A percentile compares a stretch with the other conserved stretches of the same genome.
These are phyloP conservation scores for Lentinula boryana DNA, from an alignment of 768 basidiomycete species.

Conservation along the genomic window DNA sequence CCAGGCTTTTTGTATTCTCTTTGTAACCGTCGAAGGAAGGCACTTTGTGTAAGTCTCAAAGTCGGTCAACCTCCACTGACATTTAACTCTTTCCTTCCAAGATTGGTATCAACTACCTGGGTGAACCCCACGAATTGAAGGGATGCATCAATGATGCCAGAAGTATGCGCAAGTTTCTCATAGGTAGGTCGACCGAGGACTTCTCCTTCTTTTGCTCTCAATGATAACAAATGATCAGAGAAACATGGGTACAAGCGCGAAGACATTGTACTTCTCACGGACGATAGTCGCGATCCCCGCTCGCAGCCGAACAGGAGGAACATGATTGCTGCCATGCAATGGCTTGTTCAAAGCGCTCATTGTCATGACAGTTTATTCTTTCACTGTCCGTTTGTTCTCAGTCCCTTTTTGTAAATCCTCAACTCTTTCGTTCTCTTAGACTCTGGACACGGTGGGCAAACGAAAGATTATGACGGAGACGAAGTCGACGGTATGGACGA, in stretches of 20 bases:
- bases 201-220: not conserved
- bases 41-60: constrained; percentile 10
- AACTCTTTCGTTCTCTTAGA: constrained; percentile 31
- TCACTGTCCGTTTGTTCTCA: constrained; percentile 43
- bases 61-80: not conserved
- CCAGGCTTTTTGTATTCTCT: constrained; percentile 15
- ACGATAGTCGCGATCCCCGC: constrained; percentile 41
- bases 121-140: constrained; percentile 53
- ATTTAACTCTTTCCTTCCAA: constrained; percentile 15
- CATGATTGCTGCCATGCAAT: constrained; percentile 43
- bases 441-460: constrained; percentile 96
- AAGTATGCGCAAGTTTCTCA: constrained; percentile 64
- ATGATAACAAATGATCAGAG: constrained; percentile 20
- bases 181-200: constrained; percentile 29
- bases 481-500: constrained; percentile 80
- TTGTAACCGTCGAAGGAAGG: constrained; percentile 17
- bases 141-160: constrained; percentile 83
- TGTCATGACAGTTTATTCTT: constrained; percentile 74
- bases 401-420: not conserved
- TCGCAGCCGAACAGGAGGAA: constrained; percentile 40
- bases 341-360: constrained; percentile 63
- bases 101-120: constrained; percentile 80
- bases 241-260: constrained; percentile 48
- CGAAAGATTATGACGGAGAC: constrained; percentile 69
- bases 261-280: constrained; percentile 68